A percentile compares a stretch with the other conserved stretches of the same genome.
Evolutionary conservation across 2,329 filamentous ascomycete species (phyloP).

Genomic region (Helotiales sp.): DNA sequence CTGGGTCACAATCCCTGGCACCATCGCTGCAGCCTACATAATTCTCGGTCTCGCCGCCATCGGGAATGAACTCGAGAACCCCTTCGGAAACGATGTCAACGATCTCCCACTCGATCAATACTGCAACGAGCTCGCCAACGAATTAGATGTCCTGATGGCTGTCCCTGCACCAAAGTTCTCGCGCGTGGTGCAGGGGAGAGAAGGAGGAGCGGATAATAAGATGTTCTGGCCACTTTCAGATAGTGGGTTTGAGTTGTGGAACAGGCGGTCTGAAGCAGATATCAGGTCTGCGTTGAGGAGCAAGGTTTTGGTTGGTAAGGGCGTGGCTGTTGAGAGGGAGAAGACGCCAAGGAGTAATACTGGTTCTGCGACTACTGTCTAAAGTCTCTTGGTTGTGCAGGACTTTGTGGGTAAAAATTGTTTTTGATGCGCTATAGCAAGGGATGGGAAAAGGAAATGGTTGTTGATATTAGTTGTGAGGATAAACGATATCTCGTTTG

Average conservation of each 20-base stretch:
- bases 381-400: no score
- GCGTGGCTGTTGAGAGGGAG: background rate
- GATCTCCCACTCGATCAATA: conserved; percentile 76
- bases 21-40: conserved; percentile 73
- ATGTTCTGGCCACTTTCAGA: conserved; percentile 40
- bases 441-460: background rate
- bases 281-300: conserved; percentile 38
- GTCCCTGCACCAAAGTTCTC: conserved; percentile 8
- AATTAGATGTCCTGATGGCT: conserved; percentile 66
- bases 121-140: conserved; percentile 71
- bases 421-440: background rate
- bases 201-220: conserved; percentile 29
- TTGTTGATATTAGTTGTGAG: background rate
- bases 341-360: background rate
- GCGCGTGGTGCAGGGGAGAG: conserved; percentile 20
- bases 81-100: conserved; percentile 82
- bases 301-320: conserved; percentile 28
- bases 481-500: background rate
- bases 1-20: conserved; percentile 79
- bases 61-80: conserved; percentile 81
- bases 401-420: no score
- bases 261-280: conserved; percentile 43
- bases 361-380: background rate
- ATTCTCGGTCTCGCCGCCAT: conserved; percentile 77
- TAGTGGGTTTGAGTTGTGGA: conserved; percentile 45